Conservation (phyloP, 2,329 filamentous ascomycete genomes). For the Fusarium sp. region DNA sequence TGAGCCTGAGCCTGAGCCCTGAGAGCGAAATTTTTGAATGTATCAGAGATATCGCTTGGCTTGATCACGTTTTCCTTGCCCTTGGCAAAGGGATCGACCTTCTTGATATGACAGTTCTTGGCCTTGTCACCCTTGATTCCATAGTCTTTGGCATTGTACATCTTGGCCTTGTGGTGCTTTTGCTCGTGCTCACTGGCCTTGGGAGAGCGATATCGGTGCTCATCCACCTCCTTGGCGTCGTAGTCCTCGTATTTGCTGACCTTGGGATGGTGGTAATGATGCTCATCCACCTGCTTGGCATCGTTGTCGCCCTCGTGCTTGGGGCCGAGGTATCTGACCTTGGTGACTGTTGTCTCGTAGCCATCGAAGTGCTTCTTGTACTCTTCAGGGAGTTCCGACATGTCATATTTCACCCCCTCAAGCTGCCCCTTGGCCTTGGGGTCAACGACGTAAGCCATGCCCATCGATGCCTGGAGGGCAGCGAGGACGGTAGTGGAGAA, state of each 20-base stretch:
- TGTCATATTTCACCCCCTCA: not conserved
- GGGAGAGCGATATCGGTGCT: not conserved
- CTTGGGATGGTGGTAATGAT: not conserved
- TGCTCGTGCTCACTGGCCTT: not conserved
- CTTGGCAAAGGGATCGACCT: not conserved
- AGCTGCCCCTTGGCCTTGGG: not conserved
- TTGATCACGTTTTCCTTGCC: not conserved
- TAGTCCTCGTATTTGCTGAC: not conserved
- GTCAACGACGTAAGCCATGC: not conserved
- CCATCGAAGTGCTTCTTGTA: not conserved
- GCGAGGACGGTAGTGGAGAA: slow-evolving; percentile 5
- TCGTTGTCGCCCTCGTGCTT: not conserved
- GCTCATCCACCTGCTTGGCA: not conserved
- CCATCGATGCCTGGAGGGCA: slow-evolving; percentile 26
- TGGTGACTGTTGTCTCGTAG: not conserved
- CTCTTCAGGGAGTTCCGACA: not conserved
- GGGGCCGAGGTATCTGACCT: not conserved
- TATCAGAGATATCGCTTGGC: no score
- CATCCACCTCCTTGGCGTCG: not conserved
- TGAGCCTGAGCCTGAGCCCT: no score
- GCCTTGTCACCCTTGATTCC: no score
- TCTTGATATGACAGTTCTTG: no score
- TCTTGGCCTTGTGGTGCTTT: not conserved
- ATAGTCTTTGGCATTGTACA: no score
- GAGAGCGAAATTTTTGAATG: no score